Base-by-base conservation (phyloP, 441 rosid genomes). In the Dalechampia spathulata region DNA sequence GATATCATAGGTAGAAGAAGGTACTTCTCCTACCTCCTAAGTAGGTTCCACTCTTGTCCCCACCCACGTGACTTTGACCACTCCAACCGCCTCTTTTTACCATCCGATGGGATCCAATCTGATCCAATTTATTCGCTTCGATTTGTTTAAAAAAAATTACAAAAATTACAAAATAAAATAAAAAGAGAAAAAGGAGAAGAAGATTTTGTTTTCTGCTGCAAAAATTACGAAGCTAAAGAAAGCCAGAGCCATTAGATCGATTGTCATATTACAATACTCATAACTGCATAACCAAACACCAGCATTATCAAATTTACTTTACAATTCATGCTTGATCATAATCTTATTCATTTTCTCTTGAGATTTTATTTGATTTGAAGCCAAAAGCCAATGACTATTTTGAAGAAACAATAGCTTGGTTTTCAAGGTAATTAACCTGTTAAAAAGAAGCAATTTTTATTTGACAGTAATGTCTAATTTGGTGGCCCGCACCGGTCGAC, bases 401-500 rank as follows among this genome's bases (percentile, higher is more conserved):
- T 26, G 52, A 58, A 58, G 40, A 65, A 40, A 36, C 49, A 16
- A 2, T 9, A 10, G 10, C 32, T 44, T 16, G 44, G 16, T 65
- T 34, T 39, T 32, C 21, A 57, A 7, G 49, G 26, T 6, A 17
- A 4, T 1, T 27, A 34, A 27, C 2, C 15, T 1, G 1, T 7
- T 0, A 4, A 2, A 2, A n/a, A 20, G 25, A 6, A 28, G 30
- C 14, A 10, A 20, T 16, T 34, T 59, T 43, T 22, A 10, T 36
- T 36, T 36, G 39, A 4, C 2, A 27, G 44, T 6, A 3, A 92
- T 82, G 99, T 82, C 88, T 76, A 94, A 80, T 71, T 92, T 89
- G 81, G 99, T 85, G 57, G 99, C 96, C 73, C 95, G 96, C 55
- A 92, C 96, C 42, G 99, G 97, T 83, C 96, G 97, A 64, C 97